phyloP scores from a whole-genome alignment of 2,329 filamentous ascomycete genomes.

The Calonectria henricotiae region DNA sequence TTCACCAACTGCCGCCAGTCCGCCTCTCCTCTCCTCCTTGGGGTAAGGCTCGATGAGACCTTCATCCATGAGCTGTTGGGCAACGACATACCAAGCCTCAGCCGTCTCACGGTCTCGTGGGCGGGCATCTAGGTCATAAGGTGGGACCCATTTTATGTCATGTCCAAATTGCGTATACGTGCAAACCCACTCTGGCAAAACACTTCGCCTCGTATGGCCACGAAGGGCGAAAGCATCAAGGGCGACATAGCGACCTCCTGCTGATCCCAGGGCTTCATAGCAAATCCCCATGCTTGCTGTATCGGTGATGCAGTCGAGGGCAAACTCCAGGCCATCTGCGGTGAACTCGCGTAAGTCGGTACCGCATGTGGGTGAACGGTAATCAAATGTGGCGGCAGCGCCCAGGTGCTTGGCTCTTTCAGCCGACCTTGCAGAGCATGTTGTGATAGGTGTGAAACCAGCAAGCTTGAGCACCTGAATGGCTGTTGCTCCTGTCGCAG shows the following conservation, averaged over 20 bases:
- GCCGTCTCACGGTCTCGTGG: conserved; percentile 31
- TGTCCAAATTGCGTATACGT: conserved; percentile 42
- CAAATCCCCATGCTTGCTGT: conserved; percentile 40
- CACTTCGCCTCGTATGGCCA: conserved; percentile 47
- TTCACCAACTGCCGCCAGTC: conserved; percentile 30
- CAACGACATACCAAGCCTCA: conserved; percentile 34
- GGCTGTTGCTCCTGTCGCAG: conserved; percentile 32
- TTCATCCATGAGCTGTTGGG: conserved; percentile 28
- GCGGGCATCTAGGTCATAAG: conserved; percentile 34
- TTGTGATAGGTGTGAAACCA: conserved; percentile 32
- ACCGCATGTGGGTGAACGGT: conserved; percentile 29
- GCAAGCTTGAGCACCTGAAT: conserved; percentile 36
- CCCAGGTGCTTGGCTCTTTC: conserved; percentile 25
- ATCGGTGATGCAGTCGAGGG: conserved; percentile 35
- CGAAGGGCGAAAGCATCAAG: conserved; percentile 47
- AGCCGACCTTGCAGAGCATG: conserved; percentile 26
- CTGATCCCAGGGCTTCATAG: conserved; percentile 39
- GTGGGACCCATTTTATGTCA: conserved; percentile 36
- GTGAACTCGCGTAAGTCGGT: conserved; percentile 34
- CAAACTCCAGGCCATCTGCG: conserved; percentile 26
- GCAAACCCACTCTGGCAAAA: conserved; percentile 46
- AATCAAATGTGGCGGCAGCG: conserved; percentile 31
- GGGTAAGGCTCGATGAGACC: conserved; percentile 31
- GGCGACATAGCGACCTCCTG: conserved; percentile 43
- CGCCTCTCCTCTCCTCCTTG: conserved; percentile 32